Conservation (phyloP, 352 stramenopile genomes). For the Phytophthora ohioensis region DNA sequence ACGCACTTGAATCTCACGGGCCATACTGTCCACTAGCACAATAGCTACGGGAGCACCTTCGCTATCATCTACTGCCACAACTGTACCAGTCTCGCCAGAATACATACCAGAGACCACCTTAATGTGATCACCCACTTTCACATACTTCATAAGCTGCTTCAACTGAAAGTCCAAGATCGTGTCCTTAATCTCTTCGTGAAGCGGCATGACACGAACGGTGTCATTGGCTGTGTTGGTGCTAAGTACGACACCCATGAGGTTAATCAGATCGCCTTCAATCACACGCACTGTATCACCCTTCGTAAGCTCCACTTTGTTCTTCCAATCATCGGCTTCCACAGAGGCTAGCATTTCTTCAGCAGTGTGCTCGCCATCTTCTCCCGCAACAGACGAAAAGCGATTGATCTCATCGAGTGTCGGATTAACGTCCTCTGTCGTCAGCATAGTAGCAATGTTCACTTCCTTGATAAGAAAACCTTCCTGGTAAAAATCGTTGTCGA, state of each 20-base stretch:
- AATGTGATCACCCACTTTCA: constrained; percentile 93
- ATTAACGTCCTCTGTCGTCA: constrained; percentile 87
- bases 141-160: constrained; percentile 92
- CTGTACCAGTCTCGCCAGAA: constrained; percentile 90
- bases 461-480: constrained; percentile 91
- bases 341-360: constrained; percentile 73
- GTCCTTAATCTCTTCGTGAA: constrained; percentile 93
- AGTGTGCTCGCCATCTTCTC: constrained; percentile 73
- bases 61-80: constrained; percentile 89
- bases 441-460: constrained; percentile 88
- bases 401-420: constrained; percentile 91
- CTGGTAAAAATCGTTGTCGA: constrained; percentile 91
- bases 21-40: constrained; percentile 91
- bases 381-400: constrained; percentile 76
- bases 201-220: constrained; percentile 89
- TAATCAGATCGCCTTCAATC: constrained; percentile 89
- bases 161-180: constrained; percentile 91
- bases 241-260: constrained; percentile 91
- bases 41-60: constrained; percentile 88
- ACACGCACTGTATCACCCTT: constrained; percentile 91
- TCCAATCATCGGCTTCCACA: constrained; percentile 88
- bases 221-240: constrained; percentile 91
- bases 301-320: constrained; percentile 90
- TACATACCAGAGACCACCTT: constrained; percentile 92
- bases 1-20: constrained; percentile 91